These are phyloP conservation scores for Pythium vanterpoolii DNA, from an alignment of 352 stramenopile species.

Conservation along the genomic window DNA sequence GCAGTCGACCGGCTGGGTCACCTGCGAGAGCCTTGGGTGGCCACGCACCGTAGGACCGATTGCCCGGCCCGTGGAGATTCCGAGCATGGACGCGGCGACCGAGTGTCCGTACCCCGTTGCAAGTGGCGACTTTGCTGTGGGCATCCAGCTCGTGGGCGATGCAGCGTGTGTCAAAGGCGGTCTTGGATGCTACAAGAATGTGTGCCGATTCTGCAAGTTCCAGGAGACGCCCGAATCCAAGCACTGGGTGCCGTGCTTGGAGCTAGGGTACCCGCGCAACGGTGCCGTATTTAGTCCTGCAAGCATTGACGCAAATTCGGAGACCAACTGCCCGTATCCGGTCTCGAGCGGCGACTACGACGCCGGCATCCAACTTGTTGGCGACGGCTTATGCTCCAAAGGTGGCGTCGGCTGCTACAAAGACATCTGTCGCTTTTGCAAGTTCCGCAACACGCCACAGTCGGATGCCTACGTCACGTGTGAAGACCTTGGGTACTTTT, in stretches of 20 bases:
- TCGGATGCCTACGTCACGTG: not conserved
- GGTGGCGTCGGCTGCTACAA: slow-evolving; percentile 3
- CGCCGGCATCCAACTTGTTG: slow-evolving; percentile 3
- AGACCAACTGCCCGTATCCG: not conserved
- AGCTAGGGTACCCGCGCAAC: not conserved
- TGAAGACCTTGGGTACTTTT: slow-evolving; percentile 6
- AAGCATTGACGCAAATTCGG: not conserved
- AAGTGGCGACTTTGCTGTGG: not conserved
- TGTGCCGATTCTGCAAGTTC: slow-evolving; percentile 23
- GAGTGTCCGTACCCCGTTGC: slow-evolving; percentile 9
- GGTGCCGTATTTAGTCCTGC: not conserved
- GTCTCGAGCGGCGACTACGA: slow-evolving; percentile 2
- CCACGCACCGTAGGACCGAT: not conserved
- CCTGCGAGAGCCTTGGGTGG: slow-evolving; percentile 10
- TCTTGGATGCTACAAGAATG: slow-evolving; percentile 6
- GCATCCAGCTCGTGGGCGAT: slow-evolving; percentile 5
- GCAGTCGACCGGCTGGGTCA: slow-evolving; percentile 14
- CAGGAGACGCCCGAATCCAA: slow-evolving; percentile 17
- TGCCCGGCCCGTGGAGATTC: not conserved
- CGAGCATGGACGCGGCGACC: not conserved
- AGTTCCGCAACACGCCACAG: slow-evolving; percentile 20
- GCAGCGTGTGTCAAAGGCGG: slow-evolving; percentile 1
- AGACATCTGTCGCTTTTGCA: slow-evolving; percentile 19
- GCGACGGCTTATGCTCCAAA: not conserved
- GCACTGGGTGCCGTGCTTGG: not conserved